A percentile compares a stretch with the other conserved stretches of the same genome.
These are phyloP conservation scores for Apiospora kogelbergensis DNA, from an alignment of 2,329 filamentous ascomycete genomes.

Conservation along the genomic window DNA sequence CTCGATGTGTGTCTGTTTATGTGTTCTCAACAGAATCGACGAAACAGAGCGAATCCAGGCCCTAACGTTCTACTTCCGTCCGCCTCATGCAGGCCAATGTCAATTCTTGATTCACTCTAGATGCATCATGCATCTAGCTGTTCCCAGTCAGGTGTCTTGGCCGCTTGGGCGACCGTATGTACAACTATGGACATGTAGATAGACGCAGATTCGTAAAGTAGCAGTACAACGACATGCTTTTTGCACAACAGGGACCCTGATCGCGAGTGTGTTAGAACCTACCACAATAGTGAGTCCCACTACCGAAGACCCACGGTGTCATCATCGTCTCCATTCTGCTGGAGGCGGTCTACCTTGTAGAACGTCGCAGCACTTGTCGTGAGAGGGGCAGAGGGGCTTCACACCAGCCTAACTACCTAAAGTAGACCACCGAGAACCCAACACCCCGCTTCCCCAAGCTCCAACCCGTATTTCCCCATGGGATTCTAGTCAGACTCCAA, in stretches of 20 bases:
- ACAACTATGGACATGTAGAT: not conserved
- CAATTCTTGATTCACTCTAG: not conserved
- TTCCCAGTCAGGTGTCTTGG: not conserved
- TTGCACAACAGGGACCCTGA: not conserved
- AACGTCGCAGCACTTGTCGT: not conserved
- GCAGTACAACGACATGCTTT: not conserved
- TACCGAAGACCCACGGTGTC: constrained; percentile 8
- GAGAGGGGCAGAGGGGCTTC: not conserved
- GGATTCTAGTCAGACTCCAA: not conserved
- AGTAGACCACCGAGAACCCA: not conserved
- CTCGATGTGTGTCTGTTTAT: not conserved
- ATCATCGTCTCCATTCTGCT: constrained; percentile 13
- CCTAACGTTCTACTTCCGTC: not conserved
- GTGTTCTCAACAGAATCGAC: not conserved
- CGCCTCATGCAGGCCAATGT: not conserved
- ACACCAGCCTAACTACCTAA: not conserved
- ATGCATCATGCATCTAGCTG: not conserved
- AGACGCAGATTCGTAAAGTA: not conserved
- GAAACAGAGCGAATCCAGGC: not conserved
- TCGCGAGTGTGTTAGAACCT: not conserved
- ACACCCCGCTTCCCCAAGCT: not conserved
- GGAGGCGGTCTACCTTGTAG: constrained; percentile 8
- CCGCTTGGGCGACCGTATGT: not conserved
- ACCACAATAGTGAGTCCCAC: not conserved
- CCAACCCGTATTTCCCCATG: not conserved